A percentile compares a stretch with the other conserved stretches of the same genome.
Conservation (phyloP, 371 early-diverging fungal species). For the Zopfochytrium polystomum region DNA sequence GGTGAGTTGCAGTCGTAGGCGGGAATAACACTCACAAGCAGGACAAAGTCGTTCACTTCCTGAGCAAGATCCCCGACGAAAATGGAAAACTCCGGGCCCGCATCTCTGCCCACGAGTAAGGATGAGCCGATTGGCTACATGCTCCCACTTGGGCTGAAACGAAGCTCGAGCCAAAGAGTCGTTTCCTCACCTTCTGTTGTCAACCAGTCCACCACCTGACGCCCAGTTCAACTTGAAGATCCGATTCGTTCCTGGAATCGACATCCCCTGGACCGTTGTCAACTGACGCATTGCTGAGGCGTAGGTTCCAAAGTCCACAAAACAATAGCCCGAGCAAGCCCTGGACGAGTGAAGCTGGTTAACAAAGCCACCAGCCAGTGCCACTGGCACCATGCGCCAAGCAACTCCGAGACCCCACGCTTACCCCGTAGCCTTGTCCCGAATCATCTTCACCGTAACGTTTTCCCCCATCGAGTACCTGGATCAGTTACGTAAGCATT, state of each 20-base stretch:
- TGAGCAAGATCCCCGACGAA: slow-evolving; percentile 85
- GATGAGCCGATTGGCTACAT: too few relatives aligned
- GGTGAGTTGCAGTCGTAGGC: too few relatives aligned
- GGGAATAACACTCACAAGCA: slow-evolving; percentile 59
- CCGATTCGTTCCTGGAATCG: slow-evolving; percentile 75
- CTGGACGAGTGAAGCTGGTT: slow-evolving; percentile 2
- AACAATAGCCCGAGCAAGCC: slow-evolving; percentile 38
- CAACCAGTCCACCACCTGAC: slow-evolving; percentile 55
- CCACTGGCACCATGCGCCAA: neutral
- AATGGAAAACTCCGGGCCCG: slow-evolving; percentile 68
- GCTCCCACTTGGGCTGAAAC: too few relatives aligned
- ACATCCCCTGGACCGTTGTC: slow-evolving; percentile 67
- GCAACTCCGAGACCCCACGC: slow-evolving; percentile 2
- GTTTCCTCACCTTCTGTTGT: too few relatives aligned
- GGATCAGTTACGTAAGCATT: too few relatives aligned
- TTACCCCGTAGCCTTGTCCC: slow-evolving; percentile 72
- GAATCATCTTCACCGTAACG: too few relatives aligned
- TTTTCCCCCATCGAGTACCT: neutral
- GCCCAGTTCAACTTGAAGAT: too few relatives aligned
- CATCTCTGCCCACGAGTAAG: too few relatives aligned
- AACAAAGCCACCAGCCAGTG: neutral
- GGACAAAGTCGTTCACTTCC: slow-evolving; percentile 66
- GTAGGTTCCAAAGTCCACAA: too few relatives aligned
- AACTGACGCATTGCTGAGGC: slow-evolving; percentile 66
- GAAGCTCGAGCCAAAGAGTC: too few relatives aligned